Evolutionary conservation across 768 basidiomycete genomes (phyloP).

Genomic region (Imleria badia): DNA sequence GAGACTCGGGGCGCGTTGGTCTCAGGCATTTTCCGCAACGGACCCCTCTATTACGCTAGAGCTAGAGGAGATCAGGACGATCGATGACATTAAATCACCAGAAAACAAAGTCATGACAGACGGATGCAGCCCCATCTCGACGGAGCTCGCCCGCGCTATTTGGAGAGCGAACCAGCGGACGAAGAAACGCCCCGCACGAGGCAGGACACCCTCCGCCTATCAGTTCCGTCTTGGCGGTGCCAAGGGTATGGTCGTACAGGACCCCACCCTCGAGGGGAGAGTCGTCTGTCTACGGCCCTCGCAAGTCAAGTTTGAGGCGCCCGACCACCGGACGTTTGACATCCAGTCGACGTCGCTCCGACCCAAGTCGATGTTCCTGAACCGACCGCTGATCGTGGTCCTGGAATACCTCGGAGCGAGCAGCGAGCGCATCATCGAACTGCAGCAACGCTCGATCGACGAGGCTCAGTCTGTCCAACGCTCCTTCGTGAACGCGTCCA

Average conservation of each 20-base stretch:
- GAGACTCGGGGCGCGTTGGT: conserved; percentile 51
- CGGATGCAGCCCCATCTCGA: conserved; percentile 49
- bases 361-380: conserved; percentile 45
- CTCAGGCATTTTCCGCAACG: conserved; percentile 54
- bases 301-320: conserved; percentile 48
- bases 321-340: conserved; percentile 40
- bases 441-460: conserved; percentile 40
- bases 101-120: conserved; percentile 45
- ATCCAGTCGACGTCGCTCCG: conserved; percentile 46
- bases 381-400: conserved; percentile 48
- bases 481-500: conserved; percentile 37
- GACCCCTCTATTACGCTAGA: conserved; percentile 44
- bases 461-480: conserved; percentile 35
- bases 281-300: conserved; percentile 42
- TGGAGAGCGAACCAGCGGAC: conserved; percentile 35
- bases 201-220: conserved; percentile 37
- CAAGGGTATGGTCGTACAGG: conserved; percentile 48
- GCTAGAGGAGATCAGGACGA: conserved; percentile 33
- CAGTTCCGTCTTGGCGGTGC: conserved; percentile 48
- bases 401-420: conserved; percentile 46
- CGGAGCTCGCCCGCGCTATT: conserved; percentile 34
- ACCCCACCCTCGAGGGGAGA: conserved; percentile 37
- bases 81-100: conserved; percentile 32
- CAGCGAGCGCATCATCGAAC: conserved; percentile 29
- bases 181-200: conserved; percentile 22